Base-by-base conservation (phyloP, 768 basidiomycete genomes). In the Lepiota venenata region DNA sequence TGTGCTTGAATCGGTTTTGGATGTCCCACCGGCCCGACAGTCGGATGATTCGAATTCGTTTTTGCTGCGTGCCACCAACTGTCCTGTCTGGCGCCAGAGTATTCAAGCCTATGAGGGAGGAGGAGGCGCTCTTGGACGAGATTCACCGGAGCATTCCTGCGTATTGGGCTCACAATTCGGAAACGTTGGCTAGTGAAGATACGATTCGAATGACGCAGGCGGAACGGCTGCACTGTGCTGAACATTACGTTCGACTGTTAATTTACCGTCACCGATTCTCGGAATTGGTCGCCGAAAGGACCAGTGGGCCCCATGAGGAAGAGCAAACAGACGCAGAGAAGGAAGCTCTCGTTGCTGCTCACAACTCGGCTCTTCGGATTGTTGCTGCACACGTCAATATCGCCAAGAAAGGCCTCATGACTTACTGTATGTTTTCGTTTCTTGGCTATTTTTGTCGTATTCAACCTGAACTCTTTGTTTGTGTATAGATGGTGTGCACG, bases 151-250 rank as follows among this genome's bases (percentile, higher is more conserved):
- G 80, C 38, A 74, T 93, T 35, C 88, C 91, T 0, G 67, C 82
- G 14, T 86, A 85, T 63, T 96, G 92, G 90, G 76, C 81, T 1
- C 90, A 93, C 63, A 81, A 85, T 0, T 74, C 84, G 0, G 93
- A 93, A 59, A 93, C 91, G 12, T 74, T 93, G 60, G 82, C 82
- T 9, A 88, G 85, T 61, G 85, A 88, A 18, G 93, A 96, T 70
- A 91, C 91, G 5, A 87, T 96, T 55, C 80, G 94, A 27, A 77
- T 95, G 53, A 95, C 92, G 1, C 93, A 97, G 69, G 87, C 92
- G 0, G 89, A 91, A 60, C 78, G 93, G 55, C 69, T 96, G 53
- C 85, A 93, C 62, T 94, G 91, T 61, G 82, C 90, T 25, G 91
- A 94, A 65, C 91, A 94, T 62, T 88, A 87, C 62, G 87, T 91